Conservation (phyloP, 176 grass and related monocot species). For the Paspalum notatum region DNA sequence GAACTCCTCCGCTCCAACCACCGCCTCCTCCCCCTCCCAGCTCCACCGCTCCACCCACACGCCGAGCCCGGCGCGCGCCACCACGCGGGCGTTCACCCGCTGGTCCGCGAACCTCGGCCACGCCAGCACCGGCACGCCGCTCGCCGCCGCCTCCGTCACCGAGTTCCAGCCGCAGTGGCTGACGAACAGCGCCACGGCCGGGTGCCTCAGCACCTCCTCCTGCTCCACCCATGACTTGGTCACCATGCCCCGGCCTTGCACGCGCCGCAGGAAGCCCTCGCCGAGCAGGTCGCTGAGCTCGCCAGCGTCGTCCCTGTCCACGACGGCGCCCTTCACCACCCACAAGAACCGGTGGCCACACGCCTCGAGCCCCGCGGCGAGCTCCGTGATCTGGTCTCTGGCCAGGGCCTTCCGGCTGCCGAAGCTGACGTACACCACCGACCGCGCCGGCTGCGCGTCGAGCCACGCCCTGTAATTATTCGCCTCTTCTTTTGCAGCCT, state of each 20-base stretch:
- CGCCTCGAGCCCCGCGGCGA: slow-evolving; percentile 53
- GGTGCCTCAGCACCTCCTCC: slow-evolving; percentile 53
- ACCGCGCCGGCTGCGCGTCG: slow-evolving; percentile 51
- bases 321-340: slow-evolving; percentile 64
- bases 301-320: slow-evolving; percentile 48
- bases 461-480: slow-evolving; percentile 43
- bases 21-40: slow-evolving; percentile 57
- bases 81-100: slow-evolving; percentile 62
- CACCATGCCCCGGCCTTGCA: slow-evolving; percentile 50
- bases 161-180: slow-evolving; percentile 94
- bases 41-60: slow-evolving; percentile 63
- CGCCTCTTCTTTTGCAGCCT: background rate
- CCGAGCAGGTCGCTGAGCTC: slow-evolving; percentile 50
- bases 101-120: slow-evolving; percentile 74
- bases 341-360: slow-evolving; percentile 75
- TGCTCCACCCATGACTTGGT: slow-evolving; percentile 82
- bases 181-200: slow-evolving; percentile 58
- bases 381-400: slow-evolving; percentile 53
- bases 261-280: slow-evolving; percentile 49
- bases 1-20: slow-evolving; percentile 44
- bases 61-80: slow-evolving; percentile 37
- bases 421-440: slow-evolving; percentile 79
- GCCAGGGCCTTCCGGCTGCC: slow-evolving; percentile 63
- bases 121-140: slow-evolving; percentile 60
- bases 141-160: slow-evolving; percentile 55